These are phyloP conservation scores for Trametopsis cervina DNA, from an alignment of 768 basidiomycete species.

Conservation along the genomic window DNA sequence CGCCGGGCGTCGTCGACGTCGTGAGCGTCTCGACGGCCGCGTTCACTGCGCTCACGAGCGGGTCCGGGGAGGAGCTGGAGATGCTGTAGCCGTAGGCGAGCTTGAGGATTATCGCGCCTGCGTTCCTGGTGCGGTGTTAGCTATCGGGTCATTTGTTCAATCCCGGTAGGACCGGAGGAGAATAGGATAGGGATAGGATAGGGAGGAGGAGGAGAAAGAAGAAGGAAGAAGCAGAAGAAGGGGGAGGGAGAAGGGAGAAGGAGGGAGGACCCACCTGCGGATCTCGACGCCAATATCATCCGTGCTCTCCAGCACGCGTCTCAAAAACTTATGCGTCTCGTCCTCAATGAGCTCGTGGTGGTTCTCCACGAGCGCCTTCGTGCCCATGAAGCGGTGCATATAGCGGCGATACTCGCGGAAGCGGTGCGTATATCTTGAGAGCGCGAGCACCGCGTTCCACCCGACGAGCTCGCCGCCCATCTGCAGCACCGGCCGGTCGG, in stretches of 20 bases:
- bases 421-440: conserved; percentile 18
- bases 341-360: conserved; percentile 24
- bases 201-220: too few relatives aligned
- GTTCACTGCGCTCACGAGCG: conserved; percentile 26
- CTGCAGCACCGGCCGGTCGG: conserved; percentile 21
- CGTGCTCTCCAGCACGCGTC: conserved; percentile 23
- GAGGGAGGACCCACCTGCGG: conserved; percentile 21
- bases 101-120: conserved; percentile 18
- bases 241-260: conserved; percentile 9
- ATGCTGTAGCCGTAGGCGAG: conserved; percentile 13
- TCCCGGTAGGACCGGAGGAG: too few relatives aligned
- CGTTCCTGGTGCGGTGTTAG: conserved; percentile 12
- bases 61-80: conserved; percentile 23
- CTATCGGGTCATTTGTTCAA: not conserved
- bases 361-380: conserved; percentile 16
- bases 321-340: conserved; percentile 26
- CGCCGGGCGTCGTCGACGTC: conserved; percentile 20
- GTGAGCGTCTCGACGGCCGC: conserved; percentile 14
- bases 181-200: too few relatives aligned
- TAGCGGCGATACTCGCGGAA: conserved; percentile 22
- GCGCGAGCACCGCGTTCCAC: conserved; percentile 16
- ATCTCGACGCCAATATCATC: conserved; percentile 20
- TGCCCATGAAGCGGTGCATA: conserved; percentile 17
- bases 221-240: too few relatives aligned
- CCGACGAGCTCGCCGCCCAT: conserved; percentile 23